These are phyloP conservation scores for Kalanchoe fedtschenkoi DNA, from an alignment of 164 flowering plant species.

Conservation along the genomic window DNA sequence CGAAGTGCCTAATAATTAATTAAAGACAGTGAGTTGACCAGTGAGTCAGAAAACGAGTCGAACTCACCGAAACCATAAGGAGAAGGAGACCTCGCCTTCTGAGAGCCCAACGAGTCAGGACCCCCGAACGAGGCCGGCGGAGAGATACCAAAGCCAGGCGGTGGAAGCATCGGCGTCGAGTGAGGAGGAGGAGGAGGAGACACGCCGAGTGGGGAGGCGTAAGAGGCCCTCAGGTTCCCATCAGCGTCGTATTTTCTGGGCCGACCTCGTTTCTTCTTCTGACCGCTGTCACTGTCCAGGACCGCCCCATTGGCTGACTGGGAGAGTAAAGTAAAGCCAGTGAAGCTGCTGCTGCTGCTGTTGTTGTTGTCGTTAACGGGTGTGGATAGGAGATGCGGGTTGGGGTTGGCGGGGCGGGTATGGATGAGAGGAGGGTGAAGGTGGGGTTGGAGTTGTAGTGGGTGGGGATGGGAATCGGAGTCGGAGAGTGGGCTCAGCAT, in stretches of 20 bases:
- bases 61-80: slow-evolving; percentile 45
- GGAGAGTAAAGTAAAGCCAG: background rate
- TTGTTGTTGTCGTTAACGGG: slow-evolving; percentile 6
- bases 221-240: slow-evolving; percentile 30
- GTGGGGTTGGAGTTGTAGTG: background rate
- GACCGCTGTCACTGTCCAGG: slow-evolving; percentile 11
- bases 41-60: background rate
- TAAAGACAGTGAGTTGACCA: background rate
- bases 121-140: slow-evolving; percentile 12
- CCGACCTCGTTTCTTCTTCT: slow-evolving; percentile 67
- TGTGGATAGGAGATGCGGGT: background rate
- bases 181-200: background rate
- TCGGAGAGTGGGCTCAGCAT: slow-evolving; percentile 4
- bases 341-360: background rate
- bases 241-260: slow-evolving; percentile 80
- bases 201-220: background rate
- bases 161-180: slow-evolving; percentile 11
- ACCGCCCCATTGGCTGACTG: slow-evolving; percentile 4
- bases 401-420: background rate
- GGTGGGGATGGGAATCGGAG: too few relatives aligned
- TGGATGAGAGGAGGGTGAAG: background rate
- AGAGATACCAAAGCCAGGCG: slow-evolving; percentile 21
- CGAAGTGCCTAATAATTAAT: background rate
- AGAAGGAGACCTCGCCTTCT: background rate
- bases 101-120: too few relatives aligned